Base-by-base conservation (phyloP, 2,329 filamentous ascomycete genomes). In the Ophiocordyceps camponoti-floridani region DNA sequence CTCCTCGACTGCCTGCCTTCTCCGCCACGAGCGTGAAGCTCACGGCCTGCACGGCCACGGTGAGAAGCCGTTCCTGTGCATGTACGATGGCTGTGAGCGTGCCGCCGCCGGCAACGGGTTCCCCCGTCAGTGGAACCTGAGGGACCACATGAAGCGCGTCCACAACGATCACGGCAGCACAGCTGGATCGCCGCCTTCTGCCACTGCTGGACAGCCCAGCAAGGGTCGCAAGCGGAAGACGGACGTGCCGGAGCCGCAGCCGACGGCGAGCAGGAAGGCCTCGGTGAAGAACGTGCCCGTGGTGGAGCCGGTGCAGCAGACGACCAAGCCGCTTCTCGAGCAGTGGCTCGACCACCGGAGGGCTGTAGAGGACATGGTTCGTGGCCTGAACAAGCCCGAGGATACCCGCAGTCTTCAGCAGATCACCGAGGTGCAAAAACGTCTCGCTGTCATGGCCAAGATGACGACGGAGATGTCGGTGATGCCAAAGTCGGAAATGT, bases 81-180 rank as follows among this genome's bases (percentile, higher is more conserved):
- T 79, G 47, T 91, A 89, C 62, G 72, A 82, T 27, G 86, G 84
- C 49, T 96, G 89, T 57, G 87, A 95, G 57, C 82, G 89, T 51
- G 79, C 85, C 47, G 69, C 82, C 31, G 69, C 75, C 23, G 87
- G 86, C 54, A 86, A 89, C 60, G 89, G 89, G 54, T 96, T 96
- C 58, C 89, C 88, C 35, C 81, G 89, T 54, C 82, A 88, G 55
- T 96, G 91, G 85, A 96, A 96, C 65, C 75, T 94, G 45, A 80
- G 83, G 62, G 89, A 96, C 65, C 89, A 96, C 71, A 95, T 95
- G 88, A 85, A 86, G 66, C 82, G 89, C 49, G 88, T 95, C 8
- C 89, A 96, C 67, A 79, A 79, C 52, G 74, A 77, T 56, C 68
- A 69, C 48, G 66, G 67, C 40, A 64, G 62, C 50, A 55, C 62